Evolutionary conservation across 2,329 filamentous ascomycete genomes (phyloP).

Genomic region (Neonectria coccinea): DNA sequence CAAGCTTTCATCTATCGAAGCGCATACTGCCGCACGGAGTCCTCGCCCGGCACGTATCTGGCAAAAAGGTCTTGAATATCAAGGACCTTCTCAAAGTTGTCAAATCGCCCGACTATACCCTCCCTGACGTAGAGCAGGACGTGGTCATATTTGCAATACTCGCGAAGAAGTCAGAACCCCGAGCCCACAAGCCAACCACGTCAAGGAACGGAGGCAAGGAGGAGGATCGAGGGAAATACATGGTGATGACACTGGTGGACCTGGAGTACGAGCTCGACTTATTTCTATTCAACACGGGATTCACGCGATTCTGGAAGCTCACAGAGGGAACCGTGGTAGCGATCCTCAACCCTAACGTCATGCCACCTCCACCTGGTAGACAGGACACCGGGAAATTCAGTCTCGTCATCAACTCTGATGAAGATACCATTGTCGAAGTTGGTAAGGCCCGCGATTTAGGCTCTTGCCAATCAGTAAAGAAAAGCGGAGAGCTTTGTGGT

Average conservation of each 20-base stretch:
- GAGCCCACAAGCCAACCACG: slow-evolving; percentile 63
- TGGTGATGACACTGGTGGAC: slow-evolving; percentile 90
- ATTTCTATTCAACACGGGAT: slow-evolving; percentile 91
- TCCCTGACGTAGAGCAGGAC: slow-evolving; percentile 86
- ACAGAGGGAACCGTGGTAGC: slow-evolving; percentile 90
- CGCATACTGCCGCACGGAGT: slow-evolving; percentile 85
- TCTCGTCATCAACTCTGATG: slow-evolving; percentile 84
- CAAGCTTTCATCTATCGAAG: slow-evolving; percentile 83
- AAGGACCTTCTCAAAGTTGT: slow-evolving; percentile 85
- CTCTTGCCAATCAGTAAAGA: slow-evolving; percentile 86
- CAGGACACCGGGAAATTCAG: slow-evolving; percentile 86
- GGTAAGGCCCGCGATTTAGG: slow-evolving; percentile 87
- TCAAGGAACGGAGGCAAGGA: slow-evolving; percentile 59
- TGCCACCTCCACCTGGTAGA: slow-evolving; percentile 83
- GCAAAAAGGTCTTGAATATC: slow-evolving; percentile 81
- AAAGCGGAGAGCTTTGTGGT: slow-evolving; percentile 83
- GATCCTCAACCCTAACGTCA: slow-evolving; percentile 89
- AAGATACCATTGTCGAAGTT: slow-evolving; percentile 90
- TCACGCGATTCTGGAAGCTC: slow-evolving; percentile 95
- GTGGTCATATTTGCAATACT: slow-evolving; percentile 91
- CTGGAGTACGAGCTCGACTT: slow-evolving; percentile 91
- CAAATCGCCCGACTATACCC: slow-evolving; percentile 83
- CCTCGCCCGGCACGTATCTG: slow-evolving; percentile 80
- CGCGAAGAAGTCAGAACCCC: slow-evolving; percentile 87
- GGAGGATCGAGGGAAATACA: slow-evolving; percentile 83